Evolutionary conservation across 768 basidiomycete species (phyloP).

Genomic region (Lepiota brunneoincarnata): DNA sequence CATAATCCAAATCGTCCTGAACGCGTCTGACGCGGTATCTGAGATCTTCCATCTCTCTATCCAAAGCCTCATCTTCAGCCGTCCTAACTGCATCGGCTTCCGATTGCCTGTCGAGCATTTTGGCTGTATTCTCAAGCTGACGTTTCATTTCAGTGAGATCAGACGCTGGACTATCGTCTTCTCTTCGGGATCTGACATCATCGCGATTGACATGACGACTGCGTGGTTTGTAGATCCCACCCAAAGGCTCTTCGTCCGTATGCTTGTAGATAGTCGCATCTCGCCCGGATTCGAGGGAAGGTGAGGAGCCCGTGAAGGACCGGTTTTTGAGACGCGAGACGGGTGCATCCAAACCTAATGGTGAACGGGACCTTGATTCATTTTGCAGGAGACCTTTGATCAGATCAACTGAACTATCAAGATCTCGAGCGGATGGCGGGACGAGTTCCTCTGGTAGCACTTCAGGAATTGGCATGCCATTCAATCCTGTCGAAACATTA

Average conservation of each 20-base stretch:
- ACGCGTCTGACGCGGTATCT: conserved; percentile 82
- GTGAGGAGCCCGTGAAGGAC: conserved; percentile 59
- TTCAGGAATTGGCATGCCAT: conserved; percentile 89
- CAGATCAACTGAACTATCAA: conserved; percentile 86
- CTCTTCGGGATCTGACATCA: conserved; percentile 70
- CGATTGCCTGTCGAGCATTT: conserved; percentile 72
- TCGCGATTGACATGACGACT: conserved; percentile 85
- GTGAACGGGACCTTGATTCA: conserved; percentile 75
- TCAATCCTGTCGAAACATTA: conserved; percentile 58
- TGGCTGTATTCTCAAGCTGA: conserved; percentile 73
- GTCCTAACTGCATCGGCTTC: conserved; percentile 61
- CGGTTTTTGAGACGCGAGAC: conserved; percentile 66
- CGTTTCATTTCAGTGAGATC: conserved; percentile 89
- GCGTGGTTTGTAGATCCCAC: conserved; percentile 75
- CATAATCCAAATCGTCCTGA: conserved; percentile 89
- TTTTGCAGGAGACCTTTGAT: conserved; percentile 85
- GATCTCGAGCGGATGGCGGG: conserved; percentile 88
- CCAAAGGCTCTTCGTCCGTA: conserved; percentile 54
- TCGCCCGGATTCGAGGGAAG: conserved; percentile 54
- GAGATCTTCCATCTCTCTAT: conserved; percentile 85
- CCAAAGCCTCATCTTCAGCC: conserved; percentile 86
- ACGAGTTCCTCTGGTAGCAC: conserved; percentile 84
- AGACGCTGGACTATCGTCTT: conserved; percentile 56
- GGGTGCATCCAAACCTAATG: conserved; percentile 47
- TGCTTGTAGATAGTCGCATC: conserved; percentile 96